phyloP scores from a whole-genome alignment of 2,329 filamentous ascomycete genomes.

The Endocalyx cinctus region DNA sequence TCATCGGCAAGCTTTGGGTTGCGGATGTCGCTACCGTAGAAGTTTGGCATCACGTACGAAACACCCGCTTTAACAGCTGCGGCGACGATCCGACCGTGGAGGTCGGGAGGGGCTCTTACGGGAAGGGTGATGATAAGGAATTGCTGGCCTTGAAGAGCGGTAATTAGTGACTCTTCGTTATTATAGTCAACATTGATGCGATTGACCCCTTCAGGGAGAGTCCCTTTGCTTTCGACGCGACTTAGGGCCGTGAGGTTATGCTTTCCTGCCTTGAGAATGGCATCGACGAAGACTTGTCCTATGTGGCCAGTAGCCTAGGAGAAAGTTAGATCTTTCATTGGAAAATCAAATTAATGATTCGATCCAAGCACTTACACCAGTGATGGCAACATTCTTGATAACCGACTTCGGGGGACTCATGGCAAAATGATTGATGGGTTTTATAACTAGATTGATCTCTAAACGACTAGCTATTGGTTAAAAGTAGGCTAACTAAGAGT shows the following conservation, averaged over 20 bases:
- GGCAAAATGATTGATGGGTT: background rate
- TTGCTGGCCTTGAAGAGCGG: slow-evolving; percentile 49
- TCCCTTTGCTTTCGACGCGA: slow-evolving; percentile 35
- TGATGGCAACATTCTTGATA: background rate
- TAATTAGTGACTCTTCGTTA: slow-evolving; percentile 35
- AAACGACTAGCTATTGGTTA: background rate
- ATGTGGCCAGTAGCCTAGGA: slow-evolving; percentile 36
- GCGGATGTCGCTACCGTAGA: slow-evolving; percentile 30
- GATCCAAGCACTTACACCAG: background rate
- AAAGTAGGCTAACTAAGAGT: too few relatives aligned
- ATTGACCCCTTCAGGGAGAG: slow-evolving; percentile 38
- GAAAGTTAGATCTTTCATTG: background rate
- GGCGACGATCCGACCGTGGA: slow-evolving; percentile 42
- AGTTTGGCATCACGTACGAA: slow-evolving; percentile 51
- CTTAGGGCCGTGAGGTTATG: slow-evolving; percentile 47
- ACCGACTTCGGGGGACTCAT: too few relatives aligned
- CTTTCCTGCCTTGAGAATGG: slow-evolving; percentile 40
- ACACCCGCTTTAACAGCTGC: slow-evolving; percentile 52
- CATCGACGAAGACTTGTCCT: slow-evolving; percentile 30
- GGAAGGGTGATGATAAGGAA: slow-evolving; percentile 50
- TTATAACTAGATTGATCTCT: background rate
- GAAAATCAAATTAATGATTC: background rate
- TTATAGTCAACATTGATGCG: slow-evolving; percentile 36
- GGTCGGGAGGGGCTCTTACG: slow-evolving; percentile 35
- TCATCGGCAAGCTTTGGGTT: background rate